phyloP scores from a whole-genome alignment of 208 protist genomes.

The Trypanosoma grayi region DNA sequence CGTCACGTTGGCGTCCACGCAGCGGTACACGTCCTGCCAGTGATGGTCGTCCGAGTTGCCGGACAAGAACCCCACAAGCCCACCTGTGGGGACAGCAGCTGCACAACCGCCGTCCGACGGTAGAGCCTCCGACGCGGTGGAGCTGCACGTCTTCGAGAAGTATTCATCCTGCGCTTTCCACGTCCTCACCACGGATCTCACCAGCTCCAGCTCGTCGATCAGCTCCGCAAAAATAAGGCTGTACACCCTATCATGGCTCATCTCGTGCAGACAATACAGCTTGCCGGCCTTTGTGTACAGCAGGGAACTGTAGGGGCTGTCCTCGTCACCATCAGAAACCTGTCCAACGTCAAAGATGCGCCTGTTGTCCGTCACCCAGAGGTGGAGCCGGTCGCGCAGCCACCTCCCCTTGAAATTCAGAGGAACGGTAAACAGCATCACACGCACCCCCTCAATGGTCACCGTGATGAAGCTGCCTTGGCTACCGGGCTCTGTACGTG shows the following conservation, averaged over 20 bases:
- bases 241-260: background rate
- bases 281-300: background rate
- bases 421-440: conserved; percentile 17
- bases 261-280: conserved; percentile 9
- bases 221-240: conserved; percentile 9
- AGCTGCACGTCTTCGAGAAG: background rate
- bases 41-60: background rate
- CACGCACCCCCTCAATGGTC: conserved; percentile 10
- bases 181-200: background rate
- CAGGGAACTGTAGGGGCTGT: conserved; percentile 12
- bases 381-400: conserved; percentile 6
- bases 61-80: conserved; percentile 15
- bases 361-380: conserved; percentile 11
- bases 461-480: conserved; percentile 7
- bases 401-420: conserved; percentile 6
- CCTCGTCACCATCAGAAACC: conserved; percentile 11
- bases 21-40: conserved; percentile 15
- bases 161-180: conserved; percentile 8
- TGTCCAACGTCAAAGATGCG: conserved; percentile 20
- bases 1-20: conserved; percentile 3
- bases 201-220: background rate
- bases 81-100: conserved; percentile 1
- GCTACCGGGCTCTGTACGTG: background rate
- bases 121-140: too few relatives aligned
- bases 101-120: background rate